Base-by-base conservation (phyloP, 371 early-diverging fungal genomes). In the Lichtheimia ramosa region DNA sequence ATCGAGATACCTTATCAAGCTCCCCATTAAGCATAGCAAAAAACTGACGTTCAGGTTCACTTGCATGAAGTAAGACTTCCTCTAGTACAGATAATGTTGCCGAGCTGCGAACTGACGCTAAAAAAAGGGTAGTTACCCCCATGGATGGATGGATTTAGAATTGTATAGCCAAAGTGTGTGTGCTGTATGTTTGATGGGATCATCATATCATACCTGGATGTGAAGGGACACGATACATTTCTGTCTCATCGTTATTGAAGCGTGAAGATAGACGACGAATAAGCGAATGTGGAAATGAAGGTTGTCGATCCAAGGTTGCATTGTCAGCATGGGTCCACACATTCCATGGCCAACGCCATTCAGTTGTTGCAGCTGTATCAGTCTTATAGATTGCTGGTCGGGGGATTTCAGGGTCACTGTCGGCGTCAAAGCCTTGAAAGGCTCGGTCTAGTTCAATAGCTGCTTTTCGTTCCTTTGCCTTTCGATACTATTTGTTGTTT, bases 11-110 rank as follows among this genome's bases (percentile, higher is more conserved):
- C 56, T 85, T 88, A 21, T 69, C 68, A 16, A 89, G 67, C 62
- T 91, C 90, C 41, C 59, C 61, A 62, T 89, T 84, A 15, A 87
- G 64, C 54, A 68, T 63, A 28, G 66, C 65, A 62, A 89, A 89
- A 62, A 91, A 90, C 0, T 68, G 74, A 1, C 67, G 75, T 66
- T 91, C 91, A 4, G 84, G 78, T 18, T 76, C 74, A 28, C 70
- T 70, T n/a, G 79, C 82, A 61, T 66, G 58, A 34, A 68, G 42
- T 16, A 68, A 41, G n/a, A 79, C 79, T 43, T 72, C 77, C 5
- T 85, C 79, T 40, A 87, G 70, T 12, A 75, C 52, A 2, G 69
- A 55, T 27, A 66, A 28, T 0, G 64, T 63, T 40, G 63, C 57
- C 7, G 65, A 48, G 18, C 63, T 63, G 34, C 57, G 61, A 8